phyloP scores from a whole-genome alignment of 257 asterid genomes.

The Craterostigma plantagineum region DNA sequence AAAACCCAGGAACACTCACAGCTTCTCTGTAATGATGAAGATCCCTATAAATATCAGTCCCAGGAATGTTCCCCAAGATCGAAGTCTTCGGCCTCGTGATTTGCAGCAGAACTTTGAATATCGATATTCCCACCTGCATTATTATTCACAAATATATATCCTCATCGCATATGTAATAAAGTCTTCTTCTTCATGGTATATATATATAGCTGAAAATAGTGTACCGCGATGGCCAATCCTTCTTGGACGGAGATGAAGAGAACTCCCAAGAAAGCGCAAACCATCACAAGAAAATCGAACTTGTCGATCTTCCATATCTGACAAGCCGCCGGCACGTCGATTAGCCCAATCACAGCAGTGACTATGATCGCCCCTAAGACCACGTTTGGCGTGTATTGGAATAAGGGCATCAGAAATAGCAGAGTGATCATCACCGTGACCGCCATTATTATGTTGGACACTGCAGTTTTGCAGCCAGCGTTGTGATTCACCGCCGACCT shows the following conservation, averaged over 20 bases:
- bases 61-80: constrained; percentile 59
- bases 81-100: constrained; percentile 81
- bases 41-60: constrained; percentile 63
- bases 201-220: no score
- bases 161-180: no score
- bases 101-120: constrained; percentile 75
- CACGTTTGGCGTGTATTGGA: constrained; percentile 71
- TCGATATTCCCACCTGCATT: constrained; percentile 91
- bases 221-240: constrained; percentile 87
- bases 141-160: no score
- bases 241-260: constrained; percentile 89
- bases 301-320: constrained; percentile 88
- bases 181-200: no score
- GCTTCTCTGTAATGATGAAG: constrained; percentile 55
- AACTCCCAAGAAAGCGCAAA: constrained; percentile 76
- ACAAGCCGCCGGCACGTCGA: constrained; percentile 58
- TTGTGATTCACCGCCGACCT: constrained; percentile 89
- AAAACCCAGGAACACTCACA: constrained; percentile 48
- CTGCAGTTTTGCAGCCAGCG: constrained; percentile 71
- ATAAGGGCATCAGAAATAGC: constrained; percentile 79
- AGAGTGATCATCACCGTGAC: constrained; percentile 60
- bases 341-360: constrained; percentile 79
- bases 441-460: constrained; percentile 80
- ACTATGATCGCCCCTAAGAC: constrained; percentile 78
- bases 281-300: constrained; percentile 69